phyloP scores from a whole-genome alignment of 2,329 filamentous ascomycete species.

The Ophiocordyceps camponoti-leonardi region DNA sequence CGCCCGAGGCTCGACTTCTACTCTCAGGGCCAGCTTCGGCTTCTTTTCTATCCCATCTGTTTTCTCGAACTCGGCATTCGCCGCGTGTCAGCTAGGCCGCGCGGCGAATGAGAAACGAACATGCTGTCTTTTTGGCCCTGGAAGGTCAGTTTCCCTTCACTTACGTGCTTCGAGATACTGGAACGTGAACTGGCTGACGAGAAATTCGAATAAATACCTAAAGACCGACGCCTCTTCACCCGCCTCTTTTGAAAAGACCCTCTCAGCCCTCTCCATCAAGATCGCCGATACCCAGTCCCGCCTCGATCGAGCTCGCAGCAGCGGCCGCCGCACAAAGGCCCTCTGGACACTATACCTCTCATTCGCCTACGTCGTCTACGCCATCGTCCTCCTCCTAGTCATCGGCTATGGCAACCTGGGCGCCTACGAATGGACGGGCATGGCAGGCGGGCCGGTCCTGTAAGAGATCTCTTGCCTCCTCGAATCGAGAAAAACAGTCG shows the following conservation, averaged over 20 bases:
- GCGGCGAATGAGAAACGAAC: background rate
- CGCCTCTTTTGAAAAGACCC: conserved; percentile 81
- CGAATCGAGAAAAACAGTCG: background rate
- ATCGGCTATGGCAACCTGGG: conserved; percentile 71
- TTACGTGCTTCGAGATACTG: too few relatives aligned
- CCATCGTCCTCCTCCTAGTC: conserved; percentile 66
- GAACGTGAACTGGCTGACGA: background rate
- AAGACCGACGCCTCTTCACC: conserved; percentile 68
- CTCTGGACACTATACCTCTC: conserved; percentile 81
- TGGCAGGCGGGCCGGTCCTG: conserved; percentile 65
- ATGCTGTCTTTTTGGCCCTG: conserved; percentile 9
- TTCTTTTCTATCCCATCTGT: too few relatives aligned
- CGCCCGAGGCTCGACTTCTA: too few relatives aligned
- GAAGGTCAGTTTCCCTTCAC: conserved; percentile 4
- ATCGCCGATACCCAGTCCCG: conserved; percentile 58
- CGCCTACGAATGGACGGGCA: conserved; percentile 56
- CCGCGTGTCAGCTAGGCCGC: background rate
- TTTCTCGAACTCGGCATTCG: too few relatives aligned
- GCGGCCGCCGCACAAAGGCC: conserved; percentile 61
- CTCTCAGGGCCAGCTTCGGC: too few relatives aligned
- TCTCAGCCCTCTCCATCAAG: conserved; percentile 66
- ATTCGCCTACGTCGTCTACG: conserved; percentile 79
- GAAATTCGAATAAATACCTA: background rate
- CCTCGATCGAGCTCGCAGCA: conserved; percentile 56
- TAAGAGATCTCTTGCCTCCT: conserved; percentile 25